Evolutionary conservation across 2,329 filamentous ascomycete genomes (phyloP).

Genomic region (Paracoccidioides lutzii): DNA sequence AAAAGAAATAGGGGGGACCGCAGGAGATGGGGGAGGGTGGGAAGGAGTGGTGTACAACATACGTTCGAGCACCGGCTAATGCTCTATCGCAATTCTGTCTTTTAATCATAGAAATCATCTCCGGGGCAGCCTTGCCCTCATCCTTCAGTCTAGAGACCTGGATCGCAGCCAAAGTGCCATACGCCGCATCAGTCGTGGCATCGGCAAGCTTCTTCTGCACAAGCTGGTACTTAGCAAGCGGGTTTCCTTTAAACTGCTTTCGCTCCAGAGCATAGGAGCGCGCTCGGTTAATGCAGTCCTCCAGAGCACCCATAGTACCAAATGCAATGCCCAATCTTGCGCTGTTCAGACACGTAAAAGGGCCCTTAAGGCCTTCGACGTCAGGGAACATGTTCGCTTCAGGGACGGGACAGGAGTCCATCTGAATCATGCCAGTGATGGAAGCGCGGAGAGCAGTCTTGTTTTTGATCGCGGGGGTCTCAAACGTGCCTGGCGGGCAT

Average conservation of each 20-base stretch:
- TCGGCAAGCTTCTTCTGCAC: constrained; percentile 97
- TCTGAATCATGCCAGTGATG: constrained; percentile 94
- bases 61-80: constrained; percentile 59
- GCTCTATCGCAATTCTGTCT: constrained; percentile 93
- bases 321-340: constrained; percentile 88
- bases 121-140: constrained; percentile 70
- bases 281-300: constrained; percentile 74
- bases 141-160: constrained; percentile 93
- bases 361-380: constrained; percentile 73
- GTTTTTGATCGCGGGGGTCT: constrained; percentile 84
- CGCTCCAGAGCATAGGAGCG: constrained; percentile 81
- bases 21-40: too few species aligned
- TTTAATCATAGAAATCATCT: constrained; percentile 98
- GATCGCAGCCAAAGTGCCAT: constrained; percentile 74
- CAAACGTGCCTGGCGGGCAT: constrained; percentile 76
- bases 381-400: constrained; percentile 88
- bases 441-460: constrained; percentile 90
- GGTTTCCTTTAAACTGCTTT: constrained; percentile 92
- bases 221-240: constrained; percentile 88
- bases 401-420: constrained; percentile 80
- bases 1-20: too few species aligned
- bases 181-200: constrained; percentile 79
- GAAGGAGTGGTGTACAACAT: constrained; percentile 19
- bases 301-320: constrained; percentile 83
- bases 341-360: constrained; percentile 88